Evolutionary conservation across 176 grass and related monocot genomes (phyloP).

Genomic region (Rhynchospora tenuis): DNA sequence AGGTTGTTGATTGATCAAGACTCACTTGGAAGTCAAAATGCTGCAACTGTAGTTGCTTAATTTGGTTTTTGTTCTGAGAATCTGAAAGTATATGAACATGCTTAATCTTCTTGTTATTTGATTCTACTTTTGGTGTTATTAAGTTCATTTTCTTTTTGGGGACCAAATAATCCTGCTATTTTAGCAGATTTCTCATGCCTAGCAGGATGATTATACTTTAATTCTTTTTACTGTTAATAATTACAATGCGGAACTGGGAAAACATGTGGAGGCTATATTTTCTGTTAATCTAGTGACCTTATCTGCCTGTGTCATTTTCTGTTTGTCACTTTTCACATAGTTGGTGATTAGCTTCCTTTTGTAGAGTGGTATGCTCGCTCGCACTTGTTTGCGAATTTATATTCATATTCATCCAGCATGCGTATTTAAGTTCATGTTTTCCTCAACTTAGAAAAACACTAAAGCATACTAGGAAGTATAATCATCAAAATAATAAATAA

Average conservation of each 20-base stretch:
- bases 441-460: too few relatives aligned
- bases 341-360: neutral
- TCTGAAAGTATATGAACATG: constrained; percentile 16
- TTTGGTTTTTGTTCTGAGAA: neutral
- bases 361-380: neutral
- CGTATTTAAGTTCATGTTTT: too few relatives aligned
- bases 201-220: neutral
- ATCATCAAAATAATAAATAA: too few relatives aligned
- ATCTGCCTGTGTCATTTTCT: neutral
- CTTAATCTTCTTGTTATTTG: constrained; percentile 10
- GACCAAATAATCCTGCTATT: constrained; percentile 1
- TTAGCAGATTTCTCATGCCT: neutral
- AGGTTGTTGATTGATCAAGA: constrained; percentile 36
- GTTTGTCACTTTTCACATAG: neutral
- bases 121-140: neutral
- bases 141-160: constrained; percentile 10
- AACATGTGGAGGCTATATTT: constrained; percentile 5
- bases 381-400: neutral
- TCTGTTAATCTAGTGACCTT: neutral
- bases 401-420: neutral
- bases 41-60: neutral
- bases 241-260: neutral
- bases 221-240: neutral
- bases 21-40: constrained; percentile 12
- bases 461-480: too few relatives aligned